Evolutionary conservation across 345 rosid species (phyloP), one percentile per base, ranked within the genome.

Genomic region (Citrus australasica): DNA sequence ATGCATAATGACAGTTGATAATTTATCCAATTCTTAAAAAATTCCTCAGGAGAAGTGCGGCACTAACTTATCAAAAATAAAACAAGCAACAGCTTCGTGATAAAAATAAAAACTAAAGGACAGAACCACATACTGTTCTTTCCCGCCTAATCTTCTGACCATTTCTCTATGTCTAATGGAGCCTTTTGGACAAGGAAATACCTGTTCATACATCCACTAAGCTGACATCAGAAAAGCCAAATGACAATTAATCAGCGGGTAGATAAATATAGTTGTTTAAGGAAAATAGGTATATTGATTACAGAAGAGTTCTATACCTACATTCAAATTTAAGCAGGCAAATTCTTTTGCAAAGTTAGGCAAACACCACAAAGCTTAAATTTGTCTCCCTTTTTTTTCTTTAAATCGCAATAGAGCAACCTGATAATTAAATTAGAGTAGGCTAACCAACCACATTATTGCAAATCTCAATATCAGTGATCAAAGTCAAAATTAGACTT

Each of bases 131-230:
- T 89, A 93, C 96, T 71, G 91, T 80, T 93, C 97, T 88, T 90
- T 92, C 80, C 94, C 92, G 72, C 98, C 98, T 1, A 85, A 60
- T 76, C 76, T 84, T 92, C 87, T 88, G 76, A 92, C 98, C 80
- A 90, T 81, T 82, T 90, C 92, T 79, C 98, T 85, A 83, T 92
- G 96, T 84, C 89, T 89, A 77, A 78, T 28, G 67, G 97, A 93
- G 63, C 94, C 98, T 85, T 93, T 92, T 55, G 94, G 97, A 78
- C 98, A 93, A 78, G 98, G 98, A 88, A 86, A 93, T 67, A 92
- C 91, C 98, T 92, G 82, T 79, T 37, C 66, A 82, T 61, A 68
- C 66, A 86, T 53, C 32, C 55, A 40, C 78, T 73, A 73, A 37
- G 73, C 69, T 71, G 75, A 33, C 28, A 68, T 68, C 42, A 74